Conservation (phyloP, 2,329 filamentous ascomycete genomes). For the Dactylellina drechsleri region DNA sequence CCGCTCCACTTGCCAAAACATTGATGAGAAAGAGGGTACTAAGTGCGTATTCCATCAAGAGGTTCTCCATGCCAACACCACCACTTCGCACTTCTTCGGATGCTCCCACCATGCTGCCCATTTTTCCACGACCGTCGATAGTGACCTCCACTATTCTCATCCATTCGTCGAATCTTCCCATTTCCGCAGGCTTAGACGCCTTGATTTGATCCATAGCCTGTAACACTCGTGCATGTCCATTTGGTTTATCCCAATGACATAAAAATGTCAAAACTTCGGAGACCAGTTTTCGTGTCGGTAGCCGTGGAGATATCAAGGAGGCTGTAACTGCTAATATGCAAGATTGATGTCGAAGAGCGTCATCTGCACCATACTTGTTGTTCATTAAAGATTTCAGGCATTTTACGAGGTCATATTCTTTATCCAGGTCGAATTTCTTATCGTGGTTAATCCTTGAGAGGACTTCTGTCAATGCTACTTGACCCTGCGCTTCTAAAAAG, state of each 20-base stretch:
- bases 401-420: slow-evolving; percentile 97
- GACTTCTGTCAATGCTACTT: slow-evolving; percentile 93
- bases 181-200: slow-evolving; percentile 79
- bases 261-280: slow-evolving; percentile 96
- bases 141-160: slow-evolving; percentile 98
- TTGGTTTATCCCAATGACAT: slow-evolving; percentile 89
- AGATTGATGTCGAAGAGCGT: slow-evolving; percentile 88
- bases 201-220: slow-evolving; percentile 94
- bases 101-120: slow-evolving; percentile 96
- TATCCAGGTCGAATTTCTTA: slow-evolving; percentile 78
- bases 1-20: slow-evolving; percentile 87
- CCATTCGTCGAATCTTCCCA: slow-evolving; percentile 96
- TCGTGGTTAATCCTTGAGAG: slow-evolving; percentile 90
- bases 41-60: slow-evolving; percentile 98
- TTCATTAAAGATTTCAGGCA: slow-evolving; percentile 98
- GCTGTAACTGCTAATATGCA: slow-evolving; percentile 87
- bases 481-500: slow-evolving; percentile 96
- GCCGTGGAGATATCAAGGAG: slow-evolving; percentile 84
- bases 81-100: slow-evolving; percentile 96
- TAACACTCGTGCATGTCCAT: slow-evolving; percentile 91
- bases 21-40: slow-evolving; percentile 95
- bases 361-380: slow-evolving; percentile 98
- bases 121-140: slow-evolving; percentile 95
- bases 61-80: slow-evolving; percentile 97
- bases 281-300: slow-evolving; percentile 92